Percentiles rank a stretch among this genome's conserved stretches.
phyloP scores from a whole-genome alignment of 768 basidiomycete genomes.

The Tephrocybe sp. region DNA sequence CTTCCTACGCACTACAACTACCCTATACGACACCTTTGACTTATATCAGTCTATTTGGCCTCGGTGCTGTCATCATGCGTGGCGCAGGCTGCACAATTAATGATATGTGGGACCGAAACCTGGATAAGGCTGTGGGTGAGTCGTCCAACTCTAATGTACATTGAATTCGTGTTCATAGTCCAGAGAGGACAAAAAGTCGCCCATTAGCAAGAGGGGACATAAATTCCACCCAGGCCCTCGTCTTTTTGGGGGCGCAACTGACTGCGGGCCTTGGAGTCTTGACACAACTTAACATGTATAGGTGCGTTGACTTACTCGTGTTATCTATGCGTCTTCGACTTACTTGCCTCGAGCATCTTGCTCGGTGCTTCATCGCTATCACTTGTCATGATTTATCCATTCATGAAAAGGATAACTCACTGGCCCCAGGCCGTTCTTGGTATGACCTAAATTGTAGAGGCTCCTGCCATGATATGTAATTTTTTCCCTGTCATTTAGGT shows the following conservation, averaged over 20 bases:
- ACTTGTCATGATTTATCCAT: constrained; percentile 85
- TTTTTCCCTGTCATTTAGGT: constrained; percentile 59
- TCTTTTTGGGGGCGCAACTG: constrained; percentile 82
- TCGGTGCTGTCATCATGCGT: constrained; percentile 93
- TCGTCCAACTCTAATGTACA: neutral
- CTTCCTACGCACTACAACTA: constrained; percentile 73
- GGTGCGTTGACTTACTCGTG: constrained; percentile 45
- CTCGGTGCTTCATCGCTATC: constrained; percentile 91
- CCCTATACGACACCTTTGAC: constrained; percentile 70
- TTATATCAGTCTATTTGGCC: constrained; percentile 81
- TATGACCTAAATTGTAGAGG: constrained; percentile 34
- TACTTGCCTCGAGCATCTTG: constrained; percentile 58
- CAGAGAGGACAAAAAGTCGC: constrained; percentile 84
- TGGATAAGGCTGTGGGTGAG: constrained; percentile 90
- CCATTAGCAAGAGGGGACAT: constrained; percentile 88
- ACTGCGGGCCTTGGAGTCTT: constrained; percentile 81
- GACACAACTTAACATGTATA: constrained; percentile 93
- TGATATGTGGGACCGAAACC: constrained; percentile 95
- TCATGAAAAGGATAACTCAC: constrained; percentile 96
- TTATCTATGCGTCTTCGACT: neutral
- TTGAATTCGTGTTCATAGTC: neutral
- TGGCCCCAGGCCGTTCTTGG: constrained; percentile 98
- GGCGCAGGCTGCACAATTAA: constrained; percentile 99
- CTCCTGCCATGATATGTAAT: neutral
- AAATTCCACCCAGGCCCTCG: constrained; percentile 68